phyloP scores from a whole-genome alignment of 306 rosid species.

The Cucurbita argyrosperma region DNA sequence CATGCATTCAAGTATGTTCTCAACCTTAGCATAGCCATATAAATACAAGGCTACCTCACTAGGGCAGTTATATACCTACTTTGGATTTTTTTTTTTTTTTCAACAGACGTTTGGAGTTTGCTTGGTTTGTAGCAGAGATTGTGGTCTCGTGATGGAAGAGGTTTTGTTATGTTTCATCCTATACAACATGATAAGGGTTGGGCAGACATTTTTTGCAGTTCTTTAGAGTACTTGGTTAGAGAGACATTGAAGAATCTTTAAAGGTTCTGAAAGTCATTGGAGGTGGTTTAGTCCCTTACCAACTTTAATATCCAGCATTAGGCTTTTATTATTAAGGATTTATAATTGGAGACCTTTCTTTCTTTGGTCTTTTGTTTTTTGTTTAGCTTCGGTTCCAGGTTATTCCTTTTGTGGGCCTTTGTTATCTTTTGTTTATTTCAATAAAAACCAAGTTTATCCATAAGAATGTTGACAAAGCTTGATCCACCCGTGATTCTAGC shows the following conservation, averaged over 20 bases:
- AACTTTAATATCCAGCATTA: background rate
- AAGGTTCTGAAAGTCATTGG: background rate
- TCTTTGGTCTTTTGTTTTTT: too few relatives aligned
- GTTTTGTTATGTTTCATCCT: background rate
- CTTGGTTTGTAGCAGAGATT: background rate
- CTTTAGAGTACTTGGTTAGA: background rate
- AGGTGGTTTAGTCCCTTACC: background rate
- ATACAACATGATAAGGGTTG: background rate
- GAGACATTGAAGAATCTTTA: background rate
- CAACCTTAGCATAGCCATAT: too few relatives aligned
- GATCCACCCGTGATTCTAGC: background rate
- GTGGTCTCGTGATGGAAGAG: background rate
- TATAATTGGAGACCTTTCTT: background rate
- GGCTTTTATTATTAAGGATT: too few relatives aligned
- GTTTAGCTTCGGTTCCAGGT: background rate
- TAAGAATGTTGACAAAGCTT: background rate
- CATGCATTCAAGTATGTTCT: too few relatives aligned
- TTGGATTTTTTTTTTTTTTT: too few relatives aligned
- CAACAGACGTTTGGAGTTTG: too few relatives aligned
- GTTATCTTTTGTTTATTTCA: background rate
- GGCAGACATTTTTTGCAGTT: background rate
- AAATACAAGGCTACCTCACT: too few relatives aligned
- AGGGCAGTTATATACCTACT: too few relatives aligned
- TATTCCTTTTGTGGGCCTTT: background rate
- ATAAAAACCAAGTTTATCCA: background rate